phyloP scores from a whole-genome alignment of 2,329 filamentous ascomycete genomes.

The Hirsutella rhossiliensis region DNA sequence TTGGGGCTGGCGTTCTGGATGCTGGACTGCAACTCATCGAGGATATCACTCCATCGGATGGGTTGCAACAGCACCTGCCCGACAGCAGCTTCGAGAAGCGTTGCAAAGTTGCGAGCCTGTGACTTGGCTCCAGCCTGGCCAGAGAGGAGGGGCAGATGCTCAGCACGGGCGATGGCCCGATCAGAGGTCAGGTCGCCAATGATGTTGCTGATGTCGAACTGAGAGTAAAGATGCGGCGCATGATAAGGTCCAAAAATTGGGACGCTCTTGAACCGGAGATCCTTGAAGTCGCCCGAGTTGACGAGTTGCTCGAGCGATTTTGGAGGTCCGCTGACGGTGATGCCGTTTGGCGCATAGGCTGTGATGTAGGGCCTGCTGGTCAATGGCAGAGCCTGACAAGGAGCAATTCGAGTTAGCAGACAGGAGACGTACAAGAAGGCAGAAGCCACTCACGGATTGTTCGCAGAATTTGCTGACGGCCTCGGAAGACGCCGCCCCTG shows the following conservation, averaged over 20 bases:
- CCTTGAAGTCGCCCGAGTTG: constrained; percentile 2
- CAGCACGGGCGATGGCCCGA: not conserved
- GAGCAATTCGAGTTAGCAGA: not conserved
- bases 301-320: constrained; percentile 1
- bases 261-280: constrained; percentile 2
- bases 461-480: constrained; percentile 1
- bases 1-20: not conserved
- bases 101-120: not conserved
- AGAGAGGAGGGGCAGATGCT: not conserved
- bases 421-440: not conserved
- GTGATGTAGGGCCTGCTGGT: constrained; percentile 3
- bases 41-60: constrained; percentile 1
- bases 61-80: constrained; percentile 2
- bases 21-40: not conserved
- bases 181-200: not conserved
- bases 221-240: constrained; percentile 2
- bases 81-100: constrained; percentile 2
- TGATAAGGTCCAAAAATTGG: constrained; percentile 4
- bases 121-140: not conserved
- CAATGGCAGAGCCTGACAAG: constrained; percentile 1
- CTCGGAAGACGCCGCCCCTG: not conserved
- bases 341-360: constrained; percentile 2
- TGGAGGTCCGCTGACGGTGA: constrained; percentile 4
- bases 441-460: not conserved
- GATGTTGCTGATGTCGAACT: not conserved